Percentiles rank a stretch among this genome's conserved stretches.
These are phyloP conservation scores for Fusarium sp. DNA, from an alignment of 2,329 filamentous ascomycete species.

Conservation along the genomic window DNA sequence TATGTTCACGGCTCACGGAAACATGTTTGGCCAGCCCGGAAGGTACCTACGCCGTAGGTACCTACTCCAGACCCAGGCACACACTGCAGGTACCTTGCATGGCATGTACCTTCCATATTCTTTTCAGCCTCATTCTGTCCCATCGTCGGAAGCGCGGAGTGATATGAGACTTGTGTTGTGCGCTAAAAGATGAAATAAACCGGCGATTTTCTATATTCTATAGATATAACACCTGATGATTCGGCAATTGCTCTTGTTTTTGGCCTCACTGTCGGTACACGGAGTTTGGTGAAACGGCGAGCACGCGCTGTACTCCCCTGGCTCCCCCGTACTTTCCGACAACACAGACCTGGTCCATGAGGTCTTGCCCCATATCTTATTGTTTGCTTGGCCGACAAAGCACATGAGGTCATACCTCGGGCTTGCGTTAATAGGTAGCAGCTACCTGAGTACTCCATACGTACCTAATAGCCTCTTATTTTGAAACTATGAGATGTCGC, in stretches of 20 bases:
- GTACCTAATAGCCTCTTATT: neutral
- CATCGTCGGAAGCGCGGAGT: too few species aligned
- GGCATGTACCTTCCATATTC: neutral
- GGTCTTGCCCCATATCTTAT: neutral
- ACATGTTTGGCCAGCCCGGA: neutral
- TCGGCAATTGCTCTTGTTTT: neutral
- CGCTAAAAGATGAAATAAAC: neutral
- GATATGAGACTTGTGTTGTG: neutral
- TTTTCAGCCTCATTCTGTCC: neutral
- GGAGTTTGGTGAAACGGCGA: conserved; percentile 13
- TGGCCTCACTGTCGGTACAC: conserved; percentile 7
- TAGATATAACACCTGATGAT: neutral
- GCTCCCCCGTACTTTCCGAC: neutral
- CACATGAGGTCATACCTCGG: conserved; percentile 29
- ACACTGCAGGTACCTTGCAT: neutral
- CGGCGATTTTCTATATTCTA: neutral
- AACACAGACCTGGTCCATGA: conserved; percentile 1
- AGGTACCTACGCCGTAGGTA: neutral
- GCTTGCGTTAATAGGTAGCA: neutral
- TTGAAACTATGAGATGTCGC: too few species aligned
- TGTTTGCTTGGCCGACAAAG: neutral
- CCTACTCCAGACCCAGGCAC: too few species aligned
- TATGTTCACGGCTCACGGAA: neutral
- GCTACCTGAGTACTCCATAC: neutral
- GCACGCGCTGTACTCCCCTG: neutral